A percentile compares a stretch with the other conserved stretches of the same genome.
phyloP scores from a whole-genome alignment of 495 filamentous ascomycete species.

The Hypomontagnella monticulosa region DNA sequence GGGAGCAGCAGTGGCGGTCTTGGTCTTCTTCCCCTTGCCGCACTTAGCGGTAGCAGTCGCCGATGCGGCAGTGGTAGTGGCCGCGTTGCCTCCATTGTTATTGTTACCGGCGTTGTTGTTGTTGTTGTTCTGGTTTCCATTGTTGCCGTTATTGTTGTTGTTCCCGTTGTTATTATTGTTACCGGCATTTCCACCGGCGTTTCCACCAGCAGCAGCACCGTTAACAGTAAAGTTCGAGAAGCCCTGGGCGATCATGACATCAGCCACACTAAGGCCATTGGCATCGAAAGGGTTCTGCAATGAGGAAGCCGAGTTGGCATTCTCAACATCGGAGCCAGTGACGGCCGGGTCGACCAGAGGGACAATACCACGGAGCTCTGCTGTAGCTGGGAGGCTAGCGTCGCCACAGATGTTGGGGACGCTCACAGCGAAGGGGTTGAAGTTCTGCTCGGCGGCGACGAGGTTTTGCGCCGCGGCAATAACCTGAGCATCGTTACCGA shows the following conservation, averaged over 20 bases:
- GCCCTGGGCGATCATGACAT: conserved; percentile 61
- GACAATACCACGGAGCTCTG: conserved; percentile 66
- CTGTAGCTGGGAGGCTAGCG: conserved; percentile 63
- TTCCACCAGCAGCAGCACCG: conserved; percentile 40
- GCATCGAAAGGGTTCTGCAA: conserved; percentile 61
- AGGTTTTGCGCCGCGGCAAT: conserved; percentile 66
- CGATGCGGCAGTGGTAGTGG: conserved; percentile 28
- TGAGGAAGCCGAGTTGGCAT: conserved; percentile 61
- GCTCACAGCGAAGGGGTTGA: conserved; percentile 66
- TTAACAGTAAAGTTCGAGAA: conserved; percentile 65
- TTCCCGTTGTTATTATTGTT: conserved; percentile 13
- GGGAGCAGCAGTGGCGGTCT: conserved; percentile 21
- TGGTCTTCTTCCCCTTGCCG: conserved; percentile 6
- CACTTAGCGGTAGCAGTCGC: conserved; percentile 27
- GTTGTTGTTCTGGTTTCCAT: too few species aligned
- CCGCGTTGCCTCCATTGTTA: conserved; percentile 1
- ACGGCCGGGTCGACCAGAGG: conserved; percentile 69
- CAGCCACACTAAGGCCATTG: conserved; percentile 63
- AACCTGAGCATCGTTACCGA: conserved; percentile 61
- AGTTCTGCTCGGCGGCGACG: conserved; percentile 74
- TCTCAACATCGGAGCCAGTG: conserved; percentile 60
- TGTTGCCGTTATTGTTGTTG: conserved; percentile 6
- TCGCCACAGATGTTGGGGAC: conserved; percentile 68
- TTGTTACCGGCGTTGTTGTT: too few species aligned
- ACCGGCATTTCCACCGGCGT: conserved; percentile 3